These are phyloP conservation scores for Rhodofomes roseus DNA, from an alignment of 1,284 basidiomycete genomes.

Conservation along the genomic window DNA sequence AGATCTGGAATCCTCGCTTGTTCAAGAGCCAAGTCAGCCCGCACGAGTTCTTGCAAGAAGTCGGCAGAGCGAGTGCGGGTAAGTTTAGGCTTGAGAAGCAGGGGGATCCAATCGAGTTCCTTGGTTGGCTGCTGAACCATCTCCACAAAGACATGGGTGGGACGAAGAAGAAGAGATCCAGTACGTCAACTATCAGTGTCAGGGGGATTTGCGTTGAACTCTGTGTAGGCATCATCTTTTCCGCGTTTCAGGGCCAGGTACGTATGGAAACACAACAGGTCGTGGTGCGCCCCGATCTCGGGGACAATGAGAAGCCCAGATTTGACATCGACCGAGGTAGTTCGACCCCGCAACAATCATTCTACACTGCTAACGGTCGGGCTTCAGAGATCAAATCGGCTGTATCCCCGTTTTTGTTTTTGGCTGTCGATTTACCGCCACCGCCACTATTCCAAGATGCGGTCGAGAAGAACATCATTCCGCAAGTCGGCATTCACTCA, in stretches of 20 bases:
- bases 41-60: constrained; percentile 97
- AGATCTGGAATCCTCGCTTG: constrained; percentile 92
- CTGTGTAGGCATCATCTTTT: constrained; percentile 79
- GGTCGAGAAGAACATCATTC: constrained; percentile 97
- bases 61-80: constrained; percentile 81
- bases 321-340: constrained; percentile 92
- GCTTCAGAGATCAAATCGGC: constrained; percentile 78
- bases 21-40: constrained; percentile 99
- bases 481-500: constrained; percentile 90
- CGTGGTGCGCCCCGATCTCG: constrained; percentile 74
- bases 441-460: constrained; percentile 95
- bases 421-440: constrained; percentile 93
- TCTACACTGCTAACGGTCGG: neutral
- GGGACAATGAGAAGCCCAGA: constrained; percentile 70
- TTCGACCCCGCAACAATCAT: constrained; percentile 8
- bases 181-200: constrained; percentile 40
- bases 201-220: constrained; percentile 12
- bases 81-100: constrained; percentile 92
- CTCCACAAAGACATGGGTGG: constrained; percentile 93
- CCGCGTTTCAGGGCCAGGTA: constrained; percentile 92
- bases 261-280: constrained; percentile 94
- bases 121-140: constrained; percentile 93
- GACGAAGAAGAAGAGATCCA: constrained; percentile 81
- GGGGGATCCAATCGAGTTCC: constrained; percentile 94
- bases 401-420: constrained; percentile 89